Evolutionary conservation across 1,284 basidiomycete genomes (phyloP).

Genomic region (Filobasidium uniguttulatum): DNA sequence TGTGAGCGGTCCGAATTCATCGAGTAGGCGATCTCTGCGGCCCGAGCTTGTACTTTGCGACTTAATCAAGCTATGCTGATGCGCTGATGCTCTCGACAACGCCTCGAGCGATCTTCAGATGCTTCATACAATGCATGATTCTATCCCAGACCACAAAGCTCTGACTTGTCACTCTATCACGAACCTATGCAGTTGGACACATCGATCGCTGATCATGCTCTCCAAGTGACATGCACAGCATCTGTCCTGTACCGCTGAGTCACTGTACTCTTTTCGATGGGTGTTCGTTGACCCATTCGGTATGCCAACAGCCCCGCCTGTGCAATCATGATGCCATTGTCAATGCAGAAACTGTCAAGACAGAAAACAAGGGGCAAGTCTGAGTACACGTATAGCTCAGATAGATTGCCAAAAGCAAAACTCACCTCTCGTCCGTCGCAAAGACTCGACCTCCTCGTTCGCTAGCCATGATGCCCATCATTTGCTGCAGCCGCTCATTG

Average conservation of each 20-base stretch:
- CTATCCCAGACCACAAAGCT: no score
- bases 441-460: slow-evolving; percentile 85
- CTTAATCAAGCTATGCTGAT: no score
- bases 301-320: slow-evolving; percentile 87
- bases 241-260: slow-evolving; percentile 87
- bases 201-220: slow-evolving; percentile 35
- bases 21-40: no score
- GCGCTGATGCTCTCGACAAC: no score
- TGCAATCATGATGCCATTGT: slow-evolving; percentile 99
- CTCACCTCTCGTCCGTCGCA: slow-evolving; percentile 86
- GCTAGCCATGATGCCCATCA: slow-evolving; percentile 95
- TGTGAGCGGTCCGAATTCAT: no score
- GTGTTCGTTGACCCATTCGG: slow-evolving; percentile 78
- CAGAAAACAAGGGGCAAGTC: background rate
- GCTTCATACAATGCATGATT: no score
- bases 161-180: no score
- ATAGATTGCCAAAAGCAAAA: background rate
- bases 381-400: background rate
- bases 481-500: slow-evolving; percentile 83
- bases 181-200: no score
- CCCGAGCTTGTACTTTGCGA: no score
- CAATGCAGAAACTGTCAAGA: slow-evolving; percentile 75
- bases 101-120: no score
- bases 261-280: slow-evolving; percentile 63
- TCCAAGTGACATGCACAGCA: slow-evolving; percentile 77